These are phyloP conservation scores for Aeminium ludgeri DNA, from an alignment of 495 filamentous ascomycete species.

Conservation along the genomic window DNA sequence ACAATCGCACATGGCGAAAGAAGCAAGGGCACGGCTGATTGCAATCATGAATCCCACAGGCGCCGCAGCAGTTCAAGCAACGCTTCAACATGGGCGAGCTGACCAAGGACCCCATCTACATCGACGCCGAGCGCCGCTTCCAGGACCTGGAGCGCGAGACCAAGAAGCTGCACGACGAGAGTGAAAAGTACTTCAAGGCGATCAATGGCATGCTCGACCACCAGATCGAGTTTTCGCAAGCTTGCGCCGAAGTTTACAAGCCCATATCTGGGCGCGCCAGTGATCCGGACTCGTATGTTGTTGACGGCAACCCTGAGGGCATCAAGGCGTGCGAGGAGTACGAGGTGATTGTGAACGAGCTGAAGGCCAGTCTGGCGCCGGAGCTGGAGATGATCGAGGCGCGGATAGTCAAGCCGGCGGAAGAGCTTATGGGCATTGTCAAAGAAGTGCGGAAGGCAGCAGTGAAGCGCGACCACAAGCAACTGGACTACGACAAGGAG, in stretches of 20 bases:
- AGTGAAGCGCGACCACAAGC: constrained; percentile 88
- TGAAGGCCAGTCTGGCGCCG: constrained; percentile 72
- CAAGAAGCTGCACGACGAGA: constrained; percentile 88
- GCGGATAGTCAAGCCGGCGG: constrained; percentile 80
- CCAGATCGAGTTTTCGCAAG: constrained; percentile 97
- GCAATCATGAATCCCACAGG: constrained; percentile 29
- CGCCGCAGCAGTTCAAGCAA: constrained; percentile 77
- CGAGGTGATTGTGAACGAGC: constrained; percentile 73
- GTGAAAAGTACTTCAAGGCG: constrained; percentile 86
- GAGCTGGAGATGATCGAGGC: constrained; percentile 97
- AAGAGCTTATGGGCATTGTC: constrained; percentile 86
- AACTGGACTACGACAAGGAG: constrained; percentile 87
- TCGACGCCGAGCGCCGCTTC: constrained; percentile 87
- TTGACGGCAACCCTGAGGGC: constrained; percentile 81
- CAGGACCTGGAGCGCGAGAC: constrained; percentile 86
- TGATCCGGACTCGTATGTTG: constrained; percentile 66
- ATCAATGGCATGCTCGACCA: constrained; percentile 97
- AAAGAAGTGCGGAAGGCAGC: constrained; percentile 84
- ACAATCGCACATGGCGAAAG: background rate
- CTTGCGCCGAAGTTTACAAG: constrained; percentile 90
- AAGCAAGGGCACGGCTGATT: background rate
- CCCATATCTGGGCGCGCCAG: constrained; percentile 92
- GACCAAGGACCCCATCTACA: constrained; percentile 86
- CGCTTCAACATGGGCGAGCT: constrained; percentile 90
- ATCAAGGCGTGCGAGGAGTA: constrained; percentile 95